A percentile compares a stretch with the other conserved stretches of the same genome.
phyloP scores from a whole-genome alignment of 2,329 filamentous ascomycete genomes.

The Colletotrichum tropicale region DNA sequence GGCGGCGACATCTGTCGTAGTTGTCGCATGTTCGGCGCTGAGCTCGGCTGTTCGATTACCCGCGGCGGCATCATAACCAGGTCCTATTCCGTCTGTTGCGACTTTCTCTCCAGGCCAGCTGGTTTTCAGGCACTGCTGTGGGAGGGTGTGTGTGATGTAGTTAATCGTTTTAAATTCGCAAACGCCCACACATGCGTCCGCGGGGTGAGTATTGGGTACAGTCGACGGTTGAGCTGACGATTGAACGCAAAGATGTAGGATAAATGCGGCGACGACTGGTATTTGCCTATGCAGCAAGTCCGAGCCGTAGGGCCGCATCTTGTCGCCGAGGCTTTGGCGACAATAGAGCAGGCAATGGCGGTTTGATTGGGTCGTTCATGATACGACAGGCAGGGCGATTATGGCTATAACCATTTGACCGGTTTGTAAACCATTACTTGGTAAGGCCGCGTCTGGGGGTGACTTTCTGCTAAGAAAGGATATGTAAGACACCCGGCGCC shows the following conservation, averaged over 20 bases:
- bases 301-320: not conserved
- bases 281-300: not conserved
- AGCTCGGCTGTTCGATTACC: not conserved
- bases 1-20: slow-evolving; percentile 21
- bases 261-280: not conserved
- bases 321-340: not conserved
- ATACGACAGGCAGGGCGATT: not conserved
- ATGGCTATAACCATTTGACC: no score
- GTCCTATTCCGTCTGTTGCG: not conserved
- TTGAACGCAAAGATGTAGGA: not conserved
- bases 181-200: not conserved
- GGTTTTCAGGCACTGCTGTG: slow-evolving; percentile 76
- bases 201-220: not conserved
- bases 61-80: slow-evolving; percentile 7
- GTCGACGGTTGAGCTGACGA: not conserved
- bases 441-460: no score
- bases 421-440: no score
- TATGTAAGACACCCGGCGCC: no score
- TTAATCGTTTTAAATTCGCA: slow-evolving; percentile 73
- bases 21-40: not conserved
- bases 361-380: not conserved
- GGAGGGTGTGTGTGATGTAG: slow-evolving; percentile 80
- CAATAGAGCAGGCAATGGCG: not conserved
- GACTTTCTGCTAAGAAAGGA: no score
- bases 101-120: slow-evolving; percentile 46